These are phyloP conservation scores for Candida tammaniensis DNA, from an alignment of 805 yeast genomes.

Conservation along the genomic window DNA sequence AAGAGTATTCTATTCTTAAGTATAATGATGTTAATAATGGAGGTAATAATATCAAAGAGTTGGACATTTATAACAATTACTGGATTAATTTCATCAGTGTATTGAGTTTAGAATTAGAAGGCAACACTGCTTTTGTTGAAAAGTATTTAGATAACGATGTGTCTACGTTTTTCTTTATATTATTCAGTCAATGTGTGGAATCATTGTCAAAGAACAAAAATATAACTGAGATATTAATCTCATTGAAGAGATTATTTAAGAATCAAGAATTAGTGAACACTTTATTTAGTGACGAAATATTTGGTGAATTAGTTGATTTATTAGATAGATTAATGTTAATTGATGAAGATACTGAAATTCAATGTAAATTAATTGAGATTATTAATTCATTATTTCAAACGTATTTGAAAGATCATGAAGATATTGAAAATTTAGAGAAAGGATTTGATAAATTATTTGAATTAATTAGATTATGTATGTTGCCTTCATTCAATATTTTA, in stretches of 20 bases:
- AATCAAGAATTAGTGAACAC: conserved; percentile 55
- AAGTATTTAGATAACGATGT: conserved; percentile 52
- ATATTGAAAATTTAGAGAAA: conserved; percentile 36
- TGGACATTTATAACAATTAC: conserved; percentile 51
- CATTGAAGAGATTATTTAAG: conserved; percentile 48
- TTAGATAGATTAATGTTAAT: conserved; percentile 69
- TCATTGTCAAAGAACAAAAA: conserved; percentile 51
- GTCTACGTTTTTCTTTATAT: conserved; percentile 67
- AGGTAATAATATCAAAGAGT: conserved; percentile 28
- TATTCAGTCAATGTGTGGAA: conserved; percentile 83
- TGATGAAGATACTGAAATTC: conserved; percentile 60
- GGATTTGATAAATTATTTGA: conserved; percentile 83
- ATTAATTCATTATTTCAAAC: conserved; percentile 28
- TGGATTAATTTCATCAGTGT: conserved; percentile 83
- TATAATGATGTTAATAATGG: conserved; percentile 39
- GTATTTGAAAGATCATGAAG: conserved; percentile 37
- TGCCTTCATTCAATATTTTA: conserved; percentile 56
- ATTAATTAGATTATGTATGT: conserved; percentile 63
- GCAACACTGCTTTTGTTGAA: conserved; percentile 43
- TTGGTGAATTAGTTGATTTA: conserved; percentile 72
- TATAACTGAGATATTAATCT: conserved; percentile 50
- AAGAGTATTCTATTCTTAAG: conserved; percentile 69
- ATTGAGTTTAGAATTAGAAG: conserved; percentile 60
- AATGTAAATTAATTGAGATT: conserved; percentile 46
- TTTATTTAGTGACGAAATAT: conserved; percentile 63